Conservation (phyloP, 2,329 filamentous ascomycete genomes). For the Diaporthe sp. region DNA sequence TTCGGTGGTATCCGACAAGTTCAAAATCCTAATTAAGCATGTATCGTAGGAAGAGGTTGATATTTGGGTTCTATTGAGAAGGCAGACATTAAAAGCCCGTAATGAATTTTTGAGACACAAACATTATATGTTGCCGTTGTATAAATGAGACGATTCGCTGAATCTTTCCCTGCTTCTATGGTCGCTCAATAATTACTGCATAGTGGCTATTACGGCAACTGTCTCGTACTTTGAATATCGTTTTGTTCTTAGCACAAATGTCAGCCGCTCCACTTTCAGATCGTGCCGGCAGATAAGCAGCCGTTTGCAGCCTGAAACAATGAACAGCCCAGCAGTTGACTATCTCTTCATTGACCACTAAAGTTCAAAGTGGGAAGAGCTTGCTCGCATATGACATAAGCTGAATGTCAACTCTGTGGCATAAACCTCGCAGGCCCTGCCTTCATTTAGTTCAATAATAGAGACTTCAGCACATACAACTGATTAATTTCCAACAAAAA, state of each 20-base stretch:
- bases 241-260: no score
- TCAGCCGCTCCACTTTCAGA: no score
- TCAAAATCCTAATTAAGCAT: neutral
- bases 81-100: neutral
- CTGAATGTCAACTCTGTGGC: no score
- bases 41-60: neutral
- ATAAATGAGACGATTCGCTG: neutral
- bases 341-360: no score
- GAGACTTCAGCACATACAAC: neutral
- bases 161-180: neutral
- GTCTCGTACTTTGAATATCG: neutral
- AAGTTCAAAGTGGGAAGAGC: no score
- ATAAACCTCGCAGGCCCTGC: no score
- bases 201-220: no score
- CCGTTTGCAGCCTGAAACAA: no score
- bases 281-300: no score
- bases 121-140: neutral
- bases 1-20: neutral
- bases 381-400: no score
- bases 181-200: neutral
- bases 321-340: no score
- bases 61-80: neutral
- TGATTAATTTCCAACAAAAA: neutral
- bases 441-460: neutral
- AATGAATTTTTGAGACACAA: neutral